phyloP scores from a whole-genome alignment of 805 yeast species.

The Saturnispora sekii region DNA sequence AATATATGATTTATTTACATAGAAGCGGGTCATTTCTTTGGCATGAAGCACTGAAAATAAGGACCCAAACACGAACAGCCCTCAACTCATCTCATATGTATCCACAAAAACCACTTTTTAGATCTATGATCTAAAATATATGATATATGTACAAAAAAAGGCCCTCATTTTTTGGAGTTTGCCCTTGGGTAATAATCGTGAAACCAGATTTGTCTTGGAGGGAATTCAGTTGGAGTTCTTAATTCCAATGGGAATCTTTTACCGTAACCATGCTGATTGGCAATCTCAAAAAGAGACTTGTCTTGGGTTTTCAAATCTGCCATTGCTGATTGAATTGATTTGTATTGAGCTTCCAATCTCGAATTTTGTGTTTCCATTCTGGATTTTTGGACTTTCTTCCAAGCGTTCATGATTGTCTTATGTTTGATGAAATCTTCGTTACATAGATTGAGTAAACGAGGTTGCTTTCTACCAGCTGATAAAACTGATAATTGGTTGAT shows the following conservation, averaged over 20 bases:
- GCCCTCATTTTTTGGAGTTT: conserved; percentile 10
- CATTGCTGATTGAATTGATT: conserved; percentile 61
- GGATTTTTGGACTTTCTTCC: conserved; percentile 55
- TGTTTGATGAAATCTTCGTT: conserved; percentile 82
- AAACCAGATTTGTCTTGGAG: conserved; percentile 76
- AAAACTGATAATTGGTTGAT: conserved; percentile 63
- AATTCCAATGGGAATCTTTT: conserved; percentile 74
- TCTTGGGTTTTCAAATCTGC: conserved; percentile 46
- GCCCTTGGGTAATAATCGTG: conserved; percentile 34
- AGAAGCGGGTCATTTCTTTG: too few species aligned
- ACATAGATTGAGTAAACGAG: conserved; percentile 63
- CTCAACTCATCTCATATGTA: too few species aligned
- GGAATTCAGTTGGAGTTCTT: conserved; percentile 83
- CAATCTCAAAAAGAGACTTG: conserved; percentile 50
- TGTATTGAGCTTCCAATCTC: conserved; percentile 50
- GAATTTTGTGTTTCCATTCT: conserved; percentile 34
- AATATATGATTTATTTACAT: too few species aligned
- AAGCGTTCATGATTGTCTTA: conserved; percentile 70
- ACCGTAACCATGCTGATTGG: conserved; percentile 45
- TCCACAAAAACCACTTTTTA: too few species aligned
- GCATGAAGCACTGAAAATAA: too few species aligned
- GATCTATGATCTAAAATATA: neutral
- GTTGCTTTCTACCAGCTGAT: conserved; percentile 82
- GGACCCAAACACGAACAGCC: too few species aligned
- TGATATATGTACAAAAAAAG: neutral